Conservation (phyloP, 164 flowering plant species). For the Amborella trichopoda region DNA sequence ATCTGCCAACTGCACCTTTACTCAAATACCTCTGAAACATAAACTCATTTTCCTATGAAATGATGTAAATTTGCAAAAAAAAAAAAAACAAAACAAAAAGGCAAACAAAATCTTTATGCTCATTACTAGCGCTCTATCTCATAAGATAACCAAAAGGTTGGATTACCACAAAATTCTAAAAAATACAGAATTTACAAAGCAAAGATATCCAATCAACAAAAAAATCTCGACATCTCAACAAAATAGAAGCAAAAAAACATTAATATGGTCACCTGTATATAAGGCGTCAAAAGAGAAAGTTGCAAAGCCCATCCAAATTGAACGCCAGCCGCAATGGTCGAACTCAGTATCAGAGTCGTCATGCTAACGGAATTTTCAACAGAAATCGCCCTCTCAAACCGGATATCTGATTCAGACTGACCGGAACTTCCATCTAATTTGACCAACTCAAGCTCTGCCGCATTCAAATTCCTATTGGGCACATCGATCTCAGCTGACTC, state of each 20-base stretch:
- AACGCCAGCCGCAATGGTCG: constrained; percentile 91
- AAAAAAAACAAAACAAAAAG: too few species aligned
- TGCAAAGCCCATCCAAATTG: constrained; percentile 98
- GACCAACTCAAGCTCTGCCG: constrained; percentile 50
- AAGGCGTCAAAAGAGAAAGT: constrained; percentile 89
- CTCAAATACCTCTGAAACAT: too few species aligned
- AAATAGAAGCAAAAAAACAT: neutral
- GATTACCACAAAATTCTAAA: neutral
- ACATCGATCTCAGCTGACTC: constrained; percentile 50
- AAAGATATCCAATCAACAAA: neutral
- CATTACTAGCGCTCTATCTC: too few species aligned
- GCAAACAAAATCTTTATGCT: too few species aligned
- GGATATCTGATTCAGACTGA: constrained; percentile 17
- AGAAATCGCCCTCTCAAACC: too few species aligned
- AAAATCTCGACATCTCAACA: neutral
- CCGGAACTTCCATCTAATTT: constrained; percentile 19
- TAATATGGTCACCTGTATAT: constrained; percentile 95
- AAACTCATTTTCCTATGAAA: too few species aligned
- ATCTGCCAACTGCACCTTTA: too few species aligned
- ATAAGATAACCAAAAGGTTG: too few species aligned
- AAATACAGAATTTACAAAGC: neutral
- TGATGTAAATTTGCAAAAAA: too few species aligned
- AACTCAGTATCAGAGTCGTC: constrained; percentile 55
- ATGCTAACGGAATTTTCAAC: constrained; percentile 15
- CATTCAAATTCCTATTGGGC: constrained; percentile 61